Conservation (phyloP, 106 monocot genomes). For the Acorus calamus region DNA sequence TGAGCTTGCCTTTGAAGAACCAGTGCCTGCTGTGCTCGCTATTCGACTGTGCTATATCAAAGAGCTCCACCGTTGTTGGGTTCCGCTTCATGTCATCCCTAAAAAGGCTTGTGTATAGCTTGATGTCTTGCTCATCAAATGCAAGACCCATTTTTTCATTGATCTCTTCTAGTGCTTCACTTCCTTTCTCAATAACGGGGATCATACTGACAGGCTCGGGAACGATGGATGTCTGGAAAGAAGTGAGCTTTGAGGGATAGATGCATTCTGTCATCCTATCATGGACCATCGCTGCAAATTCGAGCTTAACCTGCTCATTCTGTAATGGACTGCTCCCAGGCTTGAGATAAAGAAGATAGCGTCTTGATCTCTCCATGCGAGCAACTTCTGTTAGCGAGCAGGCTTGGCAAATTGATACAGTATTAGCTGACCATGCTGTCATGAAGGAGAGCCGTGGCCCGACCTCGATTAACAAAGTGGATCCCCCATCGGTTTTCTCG, state of each 20-base stretch:
- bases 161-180: conserved; percentile 68
- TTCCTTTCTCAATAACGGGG: conserved; percentile 76
- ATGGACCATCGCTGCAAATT: conserved; percentile 79
- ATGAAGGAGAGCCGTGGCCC: conserved; percentile 89
- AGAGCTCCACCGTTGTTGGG: conserved; percentile 90
- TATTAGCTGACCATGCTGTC: conserved; percentile 89
- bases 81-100: conserved; percentile 83
- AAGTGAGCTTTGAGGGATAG: conserved; percentile 52
- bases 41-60: conserved; percentile 95
- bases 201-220: conserved; percentile 58
- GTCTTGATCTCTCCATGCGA: conserved; percentile 75
- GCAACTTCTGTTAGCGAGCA: conserved; percentile 57
- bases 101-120: conserved; percentile 78
- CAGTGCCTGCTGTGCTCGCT: conserved; percentile 95
- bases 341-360: conserved; percentile 53
- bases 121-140: conserved; percentile 90
- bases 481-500: conserved; percentile 9
- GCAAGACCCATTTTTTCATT: conserved; percentile 87
- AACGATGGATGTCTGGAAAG: conserved; percentile 35
- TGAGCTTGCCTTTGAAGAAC: conserved; percentile 85
- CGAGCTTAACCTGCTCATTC: conserved; percentile 29
- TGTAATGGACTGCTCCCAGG: conserved; percentile 35
- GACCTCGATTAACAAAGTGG: conserved; percentile 54
- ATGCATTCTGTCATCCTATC: conserved; percentile 98
- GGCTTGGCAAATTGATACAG: conserved; percentile 77